Conservation (phyloP, 2,329 filamentous ascomycete species). For the Xylaria sp. region DNA sequence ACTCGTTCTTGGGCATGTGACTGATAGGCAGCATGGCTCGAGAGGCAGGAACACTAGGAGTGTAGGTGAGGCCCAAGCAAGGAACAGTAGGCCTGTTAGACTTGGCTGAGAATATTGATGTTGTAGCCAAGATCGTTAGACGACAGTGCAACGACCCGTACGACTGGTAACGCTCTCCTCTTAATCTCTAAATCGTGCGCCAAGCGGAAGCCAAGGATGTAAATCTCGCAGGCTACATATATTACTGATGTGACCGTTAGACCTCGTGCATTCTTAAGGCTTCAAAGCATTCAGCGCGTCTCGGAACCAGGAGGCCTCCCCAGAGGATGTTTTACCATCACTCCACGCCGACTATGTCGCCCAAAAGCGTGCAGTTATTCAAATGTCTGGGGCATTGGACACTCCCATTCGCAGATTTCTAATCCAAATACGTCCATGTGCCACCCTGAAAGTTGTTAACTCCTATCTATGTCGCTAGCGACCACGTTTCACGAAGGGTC, state of each 20-base stretch:
- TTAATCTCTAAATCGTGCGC: constrained; percentile 21
- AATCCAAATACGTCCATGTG: constrained; percentile 22
- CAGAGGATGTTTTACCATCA: not conserved
- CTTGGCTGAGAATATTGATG: constrained; percentile 16
- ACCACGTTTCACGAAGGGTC: constrained; percentile 23
- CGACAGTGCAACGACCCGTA: constrained; percentile 20
- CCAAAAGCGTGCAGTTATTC: not conserved
- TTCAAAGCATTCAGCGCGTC: not conserved
- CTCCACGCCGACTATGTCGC: constrained; percentile 9
- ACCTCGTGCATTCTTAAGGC: not conserved
- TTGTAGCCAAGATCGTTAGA: constrained; percentile 23
- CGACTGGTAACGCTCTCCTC: constrained; percentile 29
- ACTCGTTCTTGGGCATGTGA: constrained; percentile 2
- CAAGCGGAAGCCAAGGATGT: constrained; percentile 28
- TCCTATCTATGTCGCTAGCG: constrained; percentile 6
- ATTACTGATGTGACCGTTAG: not conserved
- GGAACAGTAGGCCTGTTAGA: not conserved
- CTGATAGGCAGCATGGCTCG: not conserved
- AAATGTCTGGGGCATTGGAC: not conserved
- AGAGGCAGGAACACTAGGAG: not conserved
- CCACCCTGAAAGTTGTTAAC: constrained; percentile 12
- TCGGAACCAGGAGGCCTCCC: constrained; percentile 1
- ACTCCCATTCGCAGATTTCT: constrained; percentile 6
- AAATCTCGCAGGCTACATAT: constrained; percentile 9
- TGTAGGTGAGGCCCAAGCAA: constrained; percentile 25